Percentiles rank a stretch among this genome's conserved stretches.
Conservation (phyloP, 768 basidiomycete species). For the Mycena haematopus region DNA sequence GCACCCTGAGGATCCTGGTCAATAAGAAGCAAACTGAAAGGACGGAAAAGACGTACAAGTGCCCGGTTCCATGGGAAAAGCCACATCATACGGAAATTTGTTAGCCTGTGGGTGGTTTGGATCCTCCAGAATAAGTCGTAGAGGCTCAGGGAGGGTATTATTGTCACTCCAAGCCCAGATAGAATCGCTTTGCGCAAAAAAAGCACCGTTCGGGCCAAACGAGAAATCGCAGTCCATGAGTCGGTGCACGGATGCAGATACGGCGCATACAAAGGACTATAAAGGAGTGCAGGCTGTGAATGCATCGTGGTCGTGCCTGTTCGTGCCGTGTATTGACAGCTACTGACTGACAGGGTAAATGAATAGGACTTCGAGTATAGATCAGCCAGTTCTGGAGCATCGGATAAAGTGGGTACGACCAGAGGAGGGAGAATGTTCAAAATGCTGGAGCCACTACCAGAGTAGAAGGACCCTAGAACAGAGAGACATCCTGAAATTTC, state of each 20-base stretch:
- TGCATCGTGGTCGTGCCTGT: background rate
- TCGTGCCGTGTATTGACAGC: background rate
- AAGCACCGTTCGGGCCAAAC: slow-evolving; percentile 28
- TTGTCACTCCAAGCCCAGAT: slow-evolving; percentile 29
- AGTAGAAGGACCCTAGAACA: too few relatives aligned
- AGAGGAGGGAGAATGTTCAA: too few relatives aligned
- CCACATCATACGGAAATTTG: slow-evolving; percentile 27
- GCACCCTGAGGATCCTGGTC: slow-evolving; percentile 7
- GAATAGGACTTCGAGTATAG: slow-evolving; percentile 11
- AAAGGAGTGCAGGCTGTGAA: background rate
- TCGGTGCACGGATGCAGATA: slow-evolving; percentile 4
- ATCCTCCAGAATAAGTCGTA: slow-evolving; percentile 27
- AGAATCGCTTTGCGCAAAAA: slow-evolving; percentile 17
- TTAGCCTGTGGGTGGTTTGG: slow-evolving; percentile 28
- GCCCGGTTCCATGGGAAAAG: slow-evolving; percentile 21
- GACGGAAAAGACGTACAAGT: too few relatives aligned
- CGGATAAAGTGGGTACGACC: too few relatives aligned
- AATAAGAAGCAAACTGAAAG: too few relatives aligned
- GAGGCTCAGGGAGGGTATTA: slow-evolving; percentile 23
- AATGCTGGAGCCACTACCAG: too few relatives aligned
- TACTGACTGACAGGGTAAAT: slow-evolving; percentile 20
- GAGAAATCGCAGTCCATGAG: slow-evolving; percentile 30
- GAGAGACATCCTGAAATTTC: too few relatives aligned
- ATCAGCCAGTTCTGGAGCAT: background rate
- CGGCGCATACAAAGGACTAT: background rate